A percentile compares a stretch with the other conserved stretches of the same genome.
phyloP scores from a whole-genome alignment of 306 rosid species.

The Prinsepia uniflora region DNA sequence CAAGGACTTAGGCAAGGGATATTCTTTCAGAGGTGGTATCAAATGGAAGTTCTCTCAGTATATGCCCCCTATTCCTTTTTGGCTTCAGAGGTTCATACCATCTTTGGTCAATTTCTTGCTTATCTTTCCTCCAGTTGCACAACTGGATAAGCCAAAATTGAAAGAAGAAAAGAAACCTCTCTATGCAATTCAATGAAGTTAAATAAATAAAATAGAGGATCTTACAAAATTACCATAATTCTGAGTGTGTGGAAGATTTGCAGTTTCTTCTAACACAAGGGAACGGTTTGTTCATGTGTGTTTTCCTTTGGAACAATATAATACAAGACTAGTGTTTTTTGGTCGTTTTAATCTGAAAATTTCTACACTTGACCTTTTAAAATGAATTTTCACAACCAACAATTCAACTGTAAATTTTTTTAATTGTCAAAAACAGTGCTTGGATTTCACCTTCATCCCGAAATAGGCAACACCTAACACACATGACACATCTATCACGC shows the following conservation, averaged over 20 bases:
- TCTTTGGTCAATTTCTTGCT: conserved; percentile 1
- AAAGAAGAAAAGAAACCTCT: not conserved
- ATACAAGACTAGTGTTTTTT: too few relatives aligned
- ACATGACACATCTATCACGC: not conserved
- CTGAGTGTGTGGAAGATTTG: too few relatives aligned
- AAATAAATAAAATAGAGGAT: too few relatives aligned
- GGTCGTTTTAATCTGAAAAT: too few relatives aligned
- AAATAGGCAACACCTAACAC: not conserved
- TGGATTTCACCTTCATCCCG: not conserved
- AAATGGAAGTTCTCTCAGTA: conserved; percentile 27
- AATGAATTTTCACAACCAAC: too few relatives aligned
- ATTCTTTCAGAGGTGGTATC: conserved; percentile 46
- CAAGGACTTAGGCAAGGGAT: conserved; percentile 32
- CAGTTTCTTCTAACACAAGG: too few relatives aligned
- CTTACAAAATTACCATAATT: too few relatives aligned
- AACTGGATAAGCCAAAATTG: not conserved
- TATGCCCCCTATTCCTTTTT: conserved; percentile 34
- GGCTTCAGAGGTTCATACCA: not conserved
- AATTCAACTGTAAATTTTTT: too few relatives aligned
- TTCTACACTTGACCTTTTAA: too few relatives aligned
- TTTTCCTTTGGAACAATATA: too few relatives aligned
- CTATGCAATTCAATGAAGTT: not conserved
- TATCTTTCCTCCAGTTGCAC: not conserved
- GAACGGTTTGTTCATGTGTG: too few relatives aligned
- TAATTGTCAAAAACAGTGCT: not conserved